Percentiles rank a stretch among this genome's conserved stretches.
Conservation (phyloP, 140 eudicot species). For the Erigeron philadelphicus region DNA sequence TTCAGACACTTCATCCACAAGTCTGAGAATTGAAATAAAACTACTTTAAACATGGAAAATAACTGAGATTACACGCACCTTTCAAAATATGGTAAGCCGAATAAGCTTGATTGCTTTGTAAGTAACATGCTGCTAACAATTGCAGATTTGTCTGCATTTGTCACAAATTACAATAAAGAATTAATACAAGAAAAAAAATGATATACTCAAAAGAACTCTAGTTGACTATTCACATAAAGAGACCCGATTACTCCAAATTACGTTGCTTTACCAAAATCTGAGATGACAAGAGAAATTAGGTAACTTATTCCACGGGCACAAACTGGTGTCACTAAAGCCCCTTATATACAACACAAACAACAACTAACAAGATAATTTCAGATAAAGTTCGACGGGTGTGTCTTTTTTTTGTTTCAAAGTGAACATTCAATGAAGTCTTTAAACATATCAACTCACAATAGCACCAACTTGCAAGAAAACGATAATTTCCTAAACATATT, state of each 20-base stretch:
- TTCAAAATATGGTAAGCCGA: conserved; percentile 81
- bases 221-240: conserved; percentile 8
- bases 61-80: conserved; percentile 49
- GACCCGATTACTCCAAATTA: conserved; percentile 17
- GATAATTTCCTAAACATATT: not conserved
- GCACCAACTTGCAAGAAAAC: conserved; percentile 1
- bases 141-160: conserved; percentile 70
- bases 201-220: conserved; percentile 4
- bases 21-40: not conserved
- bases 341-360: not conserved
- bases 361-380: not conserved
- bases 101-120: conserved; percentile 87
- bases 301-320: conserved; percentile 1
- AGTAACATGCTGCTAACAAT: conserved; percentile 81
- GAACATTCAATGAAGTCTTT: not conserved
- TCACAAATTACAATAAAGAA: conserved; percentile 7
- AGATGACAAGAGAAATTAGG: not conserved
- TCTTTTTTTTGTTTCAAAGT: not conserved
- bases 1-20: not conserved
- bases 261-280: conserved; percentile 12
- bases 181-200: not conserved
- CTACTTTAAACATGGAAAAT: conserved; percentile 14
- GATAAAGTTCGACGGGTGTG: not conserved
- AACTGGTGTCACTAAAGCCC: not conserved
- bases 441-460: conserved; percentile 9